phyloP scores from a whole-genome alignment of 352 stramenopile genomes.

The Phytophthora foliorum region DNA sequence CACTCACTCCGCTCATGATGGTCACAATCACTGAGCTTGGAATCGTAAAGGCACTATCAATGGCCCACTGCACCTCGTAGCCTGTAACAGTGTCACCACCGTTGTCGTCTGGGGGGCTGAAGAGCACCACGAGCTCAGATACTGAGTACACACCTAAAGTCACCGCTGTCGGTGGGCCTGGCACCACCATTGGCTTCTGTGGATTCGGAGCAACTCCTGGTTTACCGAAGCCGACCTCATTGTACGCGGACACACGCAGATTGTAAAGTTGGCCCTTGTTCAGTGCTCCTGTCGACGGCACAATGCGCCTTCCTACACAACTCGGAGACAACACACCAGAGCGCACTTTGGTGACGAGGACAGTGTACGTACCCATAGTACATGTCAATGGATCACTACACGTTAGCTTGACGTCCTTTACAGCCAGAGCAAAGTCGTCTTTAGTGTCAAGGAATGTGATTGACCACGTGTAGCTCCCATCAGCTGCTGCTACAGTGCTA shows the following conservation, averaged over 20 bases:
- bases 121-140: conserved; percentile 91
- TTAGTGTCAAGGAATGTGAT: conserved; percentile 93
- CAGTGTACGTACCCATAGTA: conserved; percentile 45
- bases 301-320: conserved; percentile 86
- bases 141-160: conserved; percentile 74
- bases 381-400: conserved; percentile 34
- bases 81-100: conserved; percentile 89
- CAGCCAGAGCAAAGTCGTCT: conserved; percentile 79
- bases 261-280: conserved; percentile 94
- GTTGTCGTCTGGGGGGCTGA: conserved; percentile 88
- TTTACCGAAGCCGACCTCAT: conserved; percentile 92
- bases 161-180: conserved; percentile 71
- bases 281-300: conserved; percentile 76
- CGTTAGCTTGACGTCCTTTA: conserved; percentile 25
- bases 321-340: conserved; percentile 71
- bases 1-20: conserved; percentile 62
- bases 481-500: conserved; percentile 41
- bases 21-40: conserved; percentile 49
- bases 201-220: conserved; percentile 56
- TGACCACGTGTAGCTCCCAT: conserved; percentile 87
- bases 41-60: conserved; percentile 71
- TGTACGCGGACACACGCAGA: conserved; percentile 96
- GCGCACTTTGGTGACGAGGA: conserved; percentile 70
- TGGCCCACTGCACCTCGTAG: conserved; percentile 95
- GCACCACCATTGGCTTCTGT: conserved; percentile 87